Base-by-base conservation (phyloP, 2,329 filamentous ascomycete species). In the Camillea tinctor region DNA sequence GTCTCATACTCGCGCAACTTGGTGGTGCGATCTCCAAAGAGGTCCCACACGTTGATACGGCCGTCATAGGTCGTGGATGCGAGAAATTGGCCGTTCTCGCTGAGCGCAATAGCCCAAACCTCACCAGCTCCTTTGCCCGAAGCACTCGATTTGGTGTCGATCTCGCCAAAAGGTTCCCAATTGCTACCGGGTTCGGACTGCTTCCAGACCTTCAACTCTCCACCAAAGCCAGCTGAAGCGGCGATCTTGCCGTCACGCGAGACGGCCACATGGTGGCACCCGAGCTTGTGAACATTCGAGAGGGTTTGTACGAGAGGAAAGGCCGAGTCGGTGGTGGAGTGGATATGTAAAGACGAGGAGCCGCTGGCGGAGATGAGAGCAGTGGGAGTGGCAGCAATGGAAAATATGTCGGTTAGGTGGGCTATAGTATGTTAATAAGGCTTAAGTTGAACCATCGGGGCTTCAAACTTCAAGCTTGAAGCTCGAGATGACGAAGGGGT, bases 1-100 rank as follows among this genome's bases (percentile, higher is more conserved):
- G 94, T 97, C 79, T 97, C 93, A 71, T 95, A 97, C 69, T 93
- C 88, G 55, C 87, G 83, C 62, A 95, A 88, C 76, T 90, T 91
- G 66, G 80, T 80, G 21, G 78, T 76, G 44, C 84, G 80, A 44
- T 79, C 77, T 13, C 77, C 81, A 54, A 79, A 71, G 26, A 89
- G 76, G 72, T 96, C 88, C 92, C 93, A 98, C 49, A 98, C 90
- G 68, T 93, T 93, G 71, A 98, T 87, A 57, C 89, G 86, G 3
- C 95, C 95, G 72, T 96, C 91, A 70, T 93, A 90, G 2, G 92
- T 95, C 15, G 92, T 96, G 66, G 88, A 87, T n/a, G 93, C 93
- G 17, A 98, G 83, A 71, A 89, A 95, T 64, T 87, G 85, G 54
- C 95, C 95, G 72, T 96, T 88, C 63, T 88, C 86, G 70, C 90